phyloP scores from a whole-genome alignment of 2,329 filamentous ascomycete species.

The Teratosphaeria pseudoeucalypti region DNA sequence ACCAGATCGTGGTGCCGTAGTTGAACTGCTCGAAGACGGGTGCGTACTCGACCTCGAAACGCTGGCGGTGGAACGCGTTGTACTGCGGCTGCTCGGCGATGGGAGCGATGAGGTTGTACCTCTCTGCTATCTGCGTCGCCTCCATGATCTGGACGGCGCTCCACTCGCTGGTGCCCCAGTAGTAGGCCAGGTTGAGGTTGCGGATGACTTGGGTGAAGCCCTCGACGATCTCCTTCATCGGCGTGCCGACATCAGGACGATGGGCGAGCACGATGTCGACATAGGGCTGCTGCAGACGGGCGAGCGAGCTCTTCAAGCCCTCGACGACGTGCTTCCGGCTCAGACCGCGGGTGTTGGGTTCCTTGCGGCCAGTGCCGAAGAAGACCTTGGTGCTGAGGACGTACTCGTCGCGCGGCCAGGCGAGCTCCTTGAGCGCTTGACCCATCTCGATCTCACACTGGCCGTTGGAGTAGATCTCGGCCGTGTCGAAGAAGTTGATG shows the following conservation, averaged over 20 bases:
- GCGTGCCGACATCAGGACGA: constrained; percentile 41
- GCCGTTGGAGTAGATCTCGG: constrained; percentile 46
- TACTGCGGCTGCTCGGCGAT: constrained; percentile 48
- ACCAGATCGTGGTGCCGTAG: constrained; percentile 49
- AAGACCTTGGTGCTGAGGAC: constrained; percentile 37
- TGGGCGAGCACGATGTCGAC: constrained; percentile 56
- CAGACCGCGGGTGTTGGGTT: constrained; percentile 45
- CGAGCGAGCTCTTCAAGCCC: constrained; percentile 48
- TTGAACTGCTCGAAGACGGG: constrained; percentile 47
- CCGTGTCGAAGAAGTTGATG: constrained; percentile 37
- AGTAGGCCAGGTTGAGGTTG: constrained; percentile 51
- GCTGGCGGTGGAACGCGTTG: constrained; percentile 51
- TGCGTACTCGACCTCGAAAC: constrained; percentile 52
- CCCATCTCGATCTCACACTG: constrained; percentile 53
- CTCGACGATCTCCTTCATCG: constrained; percentile 48
- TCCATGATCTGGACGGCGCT: constrained; percentile 49
- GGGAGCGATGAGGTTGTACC: constrained; percentile 50
- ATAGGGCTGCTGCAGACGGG: constrained; percentile 53
- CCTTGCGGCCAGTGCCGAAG: constrained; percentile 48
- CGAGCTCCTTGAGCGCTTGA: constrained; percentile 34
- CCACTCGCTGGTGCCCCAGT: constrained; percentile 56
- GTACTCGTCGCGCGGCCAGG: constrained; percentile 39
- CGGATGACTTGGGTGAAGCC: constrained; percentile 42
- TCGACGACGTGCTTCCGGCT: constrained; percentile 45
- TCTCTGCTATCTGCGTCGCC: constrained; percentile 44